Evolutionary conservation across 2,329 filamentous ascomycete species (phyloP), one percentile per base, ranked within the genome.

Genomic region (Aspergillus novoparasiticus): DNA sequence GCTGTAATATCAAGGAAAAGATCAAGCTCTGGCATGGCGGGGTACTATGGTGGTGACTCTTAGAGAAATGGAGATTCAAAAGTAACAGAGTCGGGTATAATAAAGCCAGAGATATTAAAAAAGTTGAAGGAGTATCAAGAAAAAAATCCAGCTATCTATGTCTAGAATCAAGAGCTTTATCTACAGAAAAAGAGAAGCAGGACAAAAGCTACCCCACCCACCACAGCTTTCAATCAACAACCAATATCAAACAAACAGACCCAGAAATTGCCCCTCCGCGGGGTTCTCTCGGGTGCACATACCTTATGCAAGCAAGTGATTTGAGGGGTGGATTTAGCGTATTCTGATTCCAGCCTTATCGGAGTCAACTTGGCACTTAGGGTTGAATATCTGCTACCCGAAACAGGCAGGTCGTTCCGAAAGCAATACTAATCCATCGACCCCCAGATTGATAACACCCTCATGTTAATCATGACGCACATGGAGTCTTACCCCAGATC

Each of bases 1-100:
- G 90, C 89, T 5, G 83, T 88, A 45, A 94, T 84, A 69, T 91
- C 67, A n/a, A 72, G 30, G 21, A 68, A 66, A 50, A 66, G 64
- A 36, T 60, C 46, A 82, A 58, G 60, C 6, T 51, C 19, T 10
- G 48, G 10, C 48, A 51, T 51, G 28, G 19, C 28, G 19, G 28
- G 6, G 19, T 51, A 32, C 50, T 55, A 59, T 57, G 21, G 12
- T 59, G 30, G 23, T 30, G 23, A 19, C 6, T 30, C 6, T 30
- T 50, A 6, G n/a, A 19, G 6, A 50, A 50, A 32, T 14, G 8
- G n/a, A 19, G 6, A 6, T 11, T 4, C 4, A 14, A 28, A 11
- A 10, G 12, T 4, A 19, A 16, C 6, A 11, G 26, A 26, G 23
- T 50, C 23, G 45, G 23, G 21, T 21, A 46, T 21, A 23, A 23